A percentile compares a stretch with the other conserved stretches of the same genome.
Conservation (phyloP, 345 rosid species). For the Populus euphratica region DNA sequence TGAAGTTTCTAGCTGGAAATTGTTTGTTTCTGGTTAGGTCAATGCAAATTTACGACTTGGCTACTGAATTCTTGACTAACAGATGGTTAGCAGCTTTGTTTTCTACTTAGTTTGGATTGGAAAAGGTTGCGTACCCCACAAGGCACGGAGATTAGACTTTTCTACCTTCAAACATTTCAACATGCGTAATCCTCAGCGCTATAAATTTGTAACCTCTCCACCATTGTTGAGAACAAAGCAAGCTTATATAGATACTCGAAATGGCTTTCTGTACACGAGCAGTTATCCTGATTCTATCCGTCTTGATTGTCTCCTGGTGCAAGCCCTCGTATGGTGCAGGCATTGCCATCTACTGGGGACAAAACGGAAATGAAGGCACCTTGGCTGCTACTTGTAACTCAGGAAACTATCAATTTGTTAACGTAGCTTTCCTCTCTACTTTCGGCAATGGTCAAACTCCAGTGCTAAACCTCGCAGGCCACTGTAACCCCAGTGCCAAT, state of each 20-base stretch:
- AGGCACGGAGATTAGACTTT: neutral
- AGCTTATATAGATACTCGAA: neutral
- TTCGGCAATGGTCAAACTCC: constrained; percentile 21
- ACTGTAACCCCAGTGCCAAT: constrained; percentile 7
- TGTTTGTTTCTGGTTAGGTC: neutral
- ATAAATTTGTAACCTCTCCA: neutral
- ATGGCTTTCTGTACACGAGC: neutral
- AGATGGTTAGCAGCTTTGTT: neutral
- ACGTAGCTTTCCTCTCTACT: constrained; percentile 9
- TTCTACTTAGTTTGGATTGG: neutral
- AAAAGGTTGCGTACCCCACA: neutral
- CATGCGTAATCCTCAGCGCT: neutral
- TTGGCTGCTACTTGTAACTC: constrained; percentile 12
- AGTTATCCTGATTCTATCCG: neutral
- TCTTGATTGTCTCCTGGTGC: neutral
- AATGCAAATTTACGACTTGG: neutral
- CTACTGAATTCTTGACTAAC: neutral
- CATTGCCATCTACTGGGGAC: constrained; percentile 21
- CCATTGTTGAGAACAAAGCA: neutral
- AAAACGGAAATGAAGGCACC: constrained; percentile 14
- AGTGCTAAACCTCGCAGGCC: constrained; percentile 12
- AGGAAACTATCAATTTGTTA: constrained; percentile 12
- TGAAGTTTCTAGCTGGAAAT: neutral
- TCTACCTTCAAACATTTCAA: neutral
- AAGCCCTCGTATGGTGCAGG: constrained; percentile 2